Conservation (phyloP, 2,329 filamentous ascomycete species). For the Alternaria incomplexa region DNA sequence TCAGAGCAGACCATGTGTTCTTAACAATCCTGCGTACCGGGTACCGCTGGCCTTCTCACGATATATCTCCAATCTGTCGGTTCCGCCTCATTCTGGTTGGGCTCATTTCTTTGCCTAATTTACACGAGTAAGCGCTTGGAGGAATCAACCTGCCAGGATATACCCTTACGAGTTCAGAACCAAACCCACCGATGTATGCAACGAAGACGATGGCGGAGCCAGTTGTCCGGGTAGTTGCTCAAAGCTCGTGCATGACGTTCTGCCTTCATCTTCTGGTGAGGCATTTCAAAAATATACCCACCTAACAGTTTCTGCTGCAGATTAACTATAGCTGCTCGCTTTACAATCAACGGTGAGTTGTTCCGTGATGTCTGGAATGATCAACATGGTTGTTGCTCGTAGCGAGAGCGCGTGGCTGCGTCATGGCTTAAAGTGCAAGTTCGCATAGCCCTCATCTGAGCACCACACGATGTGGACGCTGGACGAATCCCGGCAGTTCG, state of each 20-base stretch:
- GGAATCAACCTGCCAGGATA: neutral
- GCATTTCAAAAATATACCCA: neutral
- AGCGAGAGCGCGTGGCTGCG: constrained; percentile 25
- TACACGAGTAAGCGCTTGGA: constrained; percentile 14
- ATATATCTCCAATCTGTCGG: constrained; percentile 2
- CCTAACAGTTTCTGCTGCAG: neutral
- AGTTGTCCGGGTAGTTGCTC: neutral
- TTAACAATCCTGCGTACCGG: neutral
- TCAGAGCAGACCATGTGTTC: constrained; percentile 14
- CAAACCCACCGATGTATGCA: neutral
- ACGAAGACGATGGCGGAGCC: neutral
- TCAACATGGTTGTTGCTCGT: constrained; percentile 15
- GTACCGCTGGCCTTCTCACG: constrained; percentile 4
- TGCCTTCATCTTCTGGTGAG: neutral
- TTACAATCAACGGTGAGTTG: neutral
- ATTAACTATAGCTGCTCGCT: neutral
- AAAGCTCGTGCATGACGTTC: neutral
- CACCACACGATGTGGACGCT: neutral
- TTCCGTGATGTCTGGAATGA: constrained; percentile 20
- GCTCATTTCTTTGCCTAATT: constrained; percentile 13
- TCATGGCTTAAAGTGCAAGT: constrained; percentile 11
- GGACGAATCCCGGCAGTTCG: constrained; percentile 30
- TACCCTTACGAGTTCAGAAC: neutral
- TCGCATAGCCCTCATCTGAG: constrained; percentile 7
- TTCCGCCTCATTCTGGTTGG: constrained; percentile 9